phyloP scores from a whole-genome alignment of 768 basidiomycete species.

The Mycena rebaudengoi region DNA sequence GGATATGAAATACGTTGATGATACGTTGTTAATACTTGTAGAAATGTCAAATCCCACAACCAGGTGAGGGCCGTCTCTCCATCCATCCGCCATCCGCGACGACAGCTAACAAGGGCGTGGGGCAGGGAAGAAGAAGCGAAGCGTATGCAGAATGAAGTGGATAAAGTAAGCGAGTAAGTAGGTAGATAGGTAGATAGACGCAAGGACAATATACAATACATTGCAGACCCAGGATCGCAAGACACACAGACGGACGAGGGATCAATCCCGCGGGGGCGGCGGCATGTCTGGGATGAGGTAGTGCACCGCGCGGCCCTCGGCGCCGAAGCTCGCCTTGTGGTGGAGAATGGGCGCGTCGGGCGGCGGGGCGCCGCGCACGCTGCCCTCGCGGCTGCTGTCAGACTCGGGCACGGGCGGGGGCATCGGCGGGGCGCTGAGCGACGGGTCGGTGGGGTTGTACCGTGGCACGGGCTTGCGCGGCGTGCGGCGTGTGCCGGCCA shows the following conservation, averaged over 20 bases:
- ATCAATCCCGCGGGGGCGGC: conserved; percentile 36
- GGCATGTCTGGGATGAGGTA: conserved; percentile 72
- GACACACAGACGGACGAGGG: background rate
- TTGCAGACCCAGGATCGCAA: background rate
- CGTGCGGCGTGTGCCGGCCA: conserved; percentile 35
- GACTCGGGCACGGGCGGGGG: conserved; percentile 8
- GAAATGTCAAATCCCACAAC: conserved; percentile 19
- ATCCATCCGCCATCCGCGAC: background rate
- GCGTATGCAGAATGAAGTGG: background rate
- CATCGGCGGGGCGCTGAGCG: conserved; percentile 23
- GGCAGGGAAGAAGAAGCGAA: background rate
- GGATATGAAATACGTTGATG: background rate
- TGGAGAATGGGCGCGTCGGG: conserved; percentile 31
- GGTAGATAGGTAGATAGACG: background rate
- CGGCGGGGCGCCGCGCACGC: conserved; percentile 14
- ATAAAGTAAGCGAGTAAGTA: conserved; percentile 8
- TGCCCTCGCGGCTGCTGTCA: conserved; percentile 24
- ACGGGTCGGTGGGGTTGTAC: conserved; percentile 48
- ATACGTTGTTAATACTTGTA: conserved; percentile 14
- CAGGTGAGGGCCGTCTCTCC: conserved; percentile 1
- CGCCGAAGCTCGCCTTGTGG: conserved; percentile 57
- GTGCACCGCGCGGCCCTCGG: conserved; percentile 55
- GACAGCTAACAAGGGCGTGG: background rate
- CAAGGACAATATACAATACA: conserved; percentile 9
- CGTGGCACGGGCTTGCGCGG: conserved; percentile 67